A percentile compares a stretch with the other conserved stretches of the same genome.
These are phyloP conservation scores for Pseudopyricularia javanii DNA, from an alignment of 2,329 filamentous ascomycete genomes.

Conservation along the genomic window DNA sequence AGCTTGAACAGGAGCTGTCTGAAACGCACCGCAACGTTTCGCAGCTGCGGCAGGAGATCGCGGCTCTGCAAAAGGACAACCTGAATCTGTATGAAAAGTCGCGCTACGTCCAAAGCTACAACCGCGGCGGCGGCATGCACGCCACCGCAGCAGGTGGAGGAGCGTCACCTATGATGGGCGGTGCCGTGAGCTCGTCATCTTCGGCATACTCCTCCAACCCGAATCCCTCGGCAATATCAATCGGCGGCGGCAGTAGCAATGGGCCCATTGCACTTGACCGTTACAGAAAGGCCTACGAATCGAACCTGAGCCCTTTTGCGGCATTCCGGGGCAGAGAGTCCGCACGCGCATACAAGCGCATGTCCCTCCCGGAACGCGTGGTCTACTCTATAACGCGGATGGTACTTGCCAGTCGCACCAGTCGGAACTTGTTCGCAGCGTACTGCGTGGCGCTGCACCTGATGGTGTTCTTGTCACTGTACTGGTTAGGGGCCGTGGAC, in stretches of 20 bases:
- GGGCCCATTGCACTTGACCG: slow-evolving; percentile 64
- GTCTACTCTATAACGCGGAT: slow-evolving; percentile 86
- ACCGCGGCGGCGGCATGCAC: slow-evolving; percentile 47
- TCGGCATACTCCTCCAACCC: slow-evolving; percentile 54
- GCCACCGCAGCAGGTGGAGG: background rate
- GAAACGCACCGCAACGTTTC: slow-evolving; percentile 74
- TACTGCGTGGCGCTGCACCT: slow-evolving; percentile 86
- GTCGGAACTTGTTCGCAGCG: slow-evolving; percentile 83
- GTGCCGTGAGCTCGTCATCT: slow-evolving; percentile 42
- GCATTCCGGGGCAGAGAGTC: slow-evolving; percentile 92
- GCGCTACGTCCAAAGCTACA: slow-evolving; percentile 89
- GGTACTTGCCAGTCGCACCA: slow-evolving; percentile 79
- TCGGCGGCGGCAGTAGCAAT: slow-evolving; percentile 37
- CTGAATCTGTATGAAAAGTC: slow-evolving; percentile 95
- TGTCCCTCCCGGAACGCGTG: slow-evolving; percentile 81
- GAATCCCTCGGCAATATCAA: slow-evolving; percentile 59
- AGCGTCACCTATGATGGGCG: slow-evolving; percentile 10
- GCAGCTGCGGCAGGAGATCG: slow-evolving; percentile 78
- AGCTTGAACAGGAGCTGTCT: slow-evolving; percentile 82
- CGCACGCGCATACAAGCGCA: slow-evolving; percentile 77
- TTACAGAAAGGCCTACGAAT: slow-evolving; percentile 87
- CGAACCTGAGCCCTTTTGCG: slow-evolving; percentile 89
- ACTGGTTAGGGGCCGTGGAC: slow-evolving; percentile 64
- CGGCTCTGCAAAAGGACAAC: slow-evolving; percentile 90
- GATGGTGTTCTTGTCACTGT: slow-evolving; percentile 76